A percentile compares a stretch with the other conserved stretches of the same genome.
Evolutionary conservation across 352 stramenopile genomes (phyloP).

Genomic region (Phytopythium cucurbitacearum): DNA sequence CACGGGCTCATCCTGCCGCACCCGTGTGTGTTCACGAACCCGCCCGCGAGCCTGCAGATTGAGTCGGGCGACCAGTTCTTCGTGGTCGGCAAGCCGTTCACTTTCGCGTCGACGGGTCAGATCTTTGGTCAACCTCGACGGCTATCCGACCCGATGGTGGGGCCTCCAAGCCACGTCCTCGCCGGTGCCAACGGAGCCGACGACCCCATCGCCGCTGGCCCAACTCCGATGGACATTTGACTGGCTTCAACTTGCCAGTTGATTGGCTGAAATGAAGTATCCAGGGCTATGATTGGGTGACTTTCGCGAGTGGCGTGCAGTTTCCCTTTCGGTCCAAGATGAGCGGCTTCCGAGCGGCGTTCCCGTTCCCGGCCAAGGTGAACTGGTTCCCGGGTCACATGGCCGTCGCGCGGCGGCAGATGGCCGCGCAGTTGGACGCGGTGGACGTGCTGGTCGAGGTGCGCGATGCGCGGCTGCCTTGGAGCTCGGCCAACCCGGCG

Average conservation of each 20-base stretch:
- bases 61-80: constrained; percentile 62
- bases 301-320: background rate
- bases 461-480: constrained; percentile 79
- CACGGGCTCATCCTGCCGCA: constrained; percentile 46
- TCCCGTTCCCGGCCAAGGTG: constrained; percentile 75
- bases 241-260: constrained; percentile 2
- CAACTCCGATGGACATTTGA: background rate
- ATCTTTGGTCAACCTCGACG: constrained; percentile 17
- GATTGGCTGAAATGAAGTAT: constrained; percentile 14
- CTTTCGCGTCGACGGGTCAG: constrained; percentile 22
- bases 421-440: constrained; percentile 76
- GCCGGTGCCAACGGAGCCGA: background rate
- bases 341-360: constrained; percentile 70
- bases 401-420: constrained; percentile 70
- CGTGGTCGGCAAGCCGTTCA: constrained; percentile 63
- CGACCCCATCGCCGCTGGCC: background rate
- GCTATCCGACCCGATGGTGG: background rate
- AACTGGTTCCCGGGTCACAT: constrained; percentile 90
- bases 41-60: constrained; percentile 48
- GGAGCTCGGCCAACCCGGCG: constrained; percentile 77
- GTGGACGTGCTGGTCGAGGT: constrained; percentile 85
- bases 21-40: constrained; percentile 66
- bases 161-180: background rate
- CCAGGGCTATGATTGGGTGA: background rate
- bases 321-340: constrained; percentile 18